phyloP scores from a whole-genome alignment of 148 eudicot species.

The Persicaria tinctoria region DNA sequence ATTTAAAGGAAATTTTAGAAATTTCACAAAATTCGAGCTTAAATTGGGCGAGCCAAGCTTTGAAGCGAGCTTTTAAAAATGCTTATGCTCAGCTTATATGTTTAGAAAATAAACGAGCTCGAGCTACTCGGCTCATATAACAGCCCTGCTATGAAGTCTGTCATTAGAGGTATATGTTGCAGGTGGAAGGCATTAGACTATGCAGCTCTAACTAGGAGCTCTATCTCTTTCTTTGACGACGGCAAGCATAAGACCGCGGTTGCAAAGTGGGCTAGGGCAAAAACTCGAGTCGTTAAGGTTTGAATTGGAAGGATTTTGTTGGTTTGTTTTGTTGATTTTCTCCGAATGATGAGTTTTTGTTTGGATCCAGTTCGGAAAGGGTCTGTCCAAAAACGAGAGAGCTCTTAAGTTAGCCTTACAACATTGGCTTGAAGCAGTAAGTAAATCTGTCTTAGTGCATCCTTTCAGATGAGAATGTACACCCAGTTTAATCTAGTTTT shows the following conservation, averaged over 20 bases:
- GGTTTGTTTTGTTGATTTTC: background rate
- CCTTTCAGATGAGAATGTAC: no score
- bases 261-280: conserved; percentile 15
- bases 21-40: no score
- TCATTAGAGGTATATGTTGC: background rate
- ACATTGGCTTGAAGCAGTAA: conserved; percentile 22
- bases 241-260: conserved; percentile 13
- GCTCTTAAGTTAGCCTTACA: conserved; percentile 20
- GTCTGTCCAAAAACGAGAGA: conserved; percentile 15
- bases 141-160: no score
- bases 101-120: no score
- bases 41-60: no score
- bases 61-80: no score
- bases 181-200: conserved; percentile 20
- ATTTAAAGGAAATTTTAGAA: no score
- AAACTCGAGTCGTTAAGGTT: conserved; percentile 14
- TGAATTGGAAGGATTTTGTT: background rate
- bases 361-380: conserved; percentile 14
- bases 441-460: background rate
- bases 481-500: no score
- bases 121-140: no score
- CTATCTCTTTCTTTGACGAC: conserved; percentile 15
- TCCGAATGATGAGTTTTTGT: background rate
- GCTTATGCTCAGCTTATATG: no score
- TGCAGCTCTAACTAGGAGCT: conserved; percentile 15